phyloP scores from a whole-genome alignment of 257 asterid genomes.

The Rauvolfia tetraphylla region DNA sequence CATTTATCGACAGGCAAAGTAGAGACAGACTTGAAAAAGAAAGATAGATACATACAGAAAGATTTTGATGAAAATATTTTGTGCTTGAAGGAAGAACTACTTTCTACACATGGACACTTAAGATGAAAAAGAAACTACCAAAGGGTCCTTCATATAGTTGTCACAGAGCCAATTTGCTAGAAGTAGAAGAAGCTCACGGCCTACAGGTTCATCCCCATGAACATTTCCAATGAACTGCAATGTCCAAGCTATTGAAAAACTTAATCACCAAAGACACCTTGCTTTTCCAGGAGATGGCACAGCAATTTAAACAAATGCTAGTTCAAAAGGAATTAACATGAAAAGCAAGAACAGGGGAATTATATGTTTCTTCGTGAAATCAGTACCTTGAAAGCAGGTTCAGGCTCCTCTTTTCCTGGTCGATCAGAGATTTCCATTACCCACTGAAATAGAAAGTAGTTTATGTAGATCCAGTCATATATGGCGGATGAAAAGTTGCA shows the following conservation, averaged over 20 bases:
- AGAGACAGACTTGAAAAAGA: neutral
- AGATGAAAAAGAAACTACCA: conserved; percentile 49
- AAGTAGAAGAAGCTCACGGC: conserved; percentile 84
- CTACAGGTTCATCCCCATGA: conserved; percentile 99
- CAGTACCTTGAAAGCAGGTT: conserved; percentile 62
- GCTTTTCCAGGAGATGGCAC: neutral
- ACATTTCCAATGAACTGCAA: conserved; percentile 92
- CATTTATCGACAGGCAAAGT: neutral
- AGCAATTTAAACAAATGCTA: neutral
- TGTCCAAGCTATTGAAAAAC: conserved; percentile 27
- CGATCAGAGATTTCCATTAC: conserved; percentile 59
- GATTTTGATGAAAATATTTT: neutral
- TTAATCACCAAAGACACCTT: conserved; percentile 23
- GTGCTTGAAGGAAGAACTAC: neutral
- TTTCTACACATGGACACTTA: neutral
- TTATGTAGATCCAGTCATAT: neutral
- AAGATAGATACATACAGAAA: neutral
- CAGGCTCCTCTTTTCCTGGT: conserved; percentile 54
- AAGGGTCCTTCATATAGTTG: conserved; percentile 73
- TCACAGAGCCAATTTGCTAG: conserved; percentile 91
- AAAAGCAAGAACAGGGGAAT: neutral
- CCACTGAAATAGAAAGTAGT: conserved; percentile 38
- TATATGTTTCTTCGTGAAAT: neutral
- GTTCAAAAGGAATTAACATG: neutral
- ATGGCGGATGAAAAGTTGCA: conserved; percentile 7